phyloP scores from a whole-genome alignment of 306 rosid genomes.

The Carpinus viminea region DNA sequence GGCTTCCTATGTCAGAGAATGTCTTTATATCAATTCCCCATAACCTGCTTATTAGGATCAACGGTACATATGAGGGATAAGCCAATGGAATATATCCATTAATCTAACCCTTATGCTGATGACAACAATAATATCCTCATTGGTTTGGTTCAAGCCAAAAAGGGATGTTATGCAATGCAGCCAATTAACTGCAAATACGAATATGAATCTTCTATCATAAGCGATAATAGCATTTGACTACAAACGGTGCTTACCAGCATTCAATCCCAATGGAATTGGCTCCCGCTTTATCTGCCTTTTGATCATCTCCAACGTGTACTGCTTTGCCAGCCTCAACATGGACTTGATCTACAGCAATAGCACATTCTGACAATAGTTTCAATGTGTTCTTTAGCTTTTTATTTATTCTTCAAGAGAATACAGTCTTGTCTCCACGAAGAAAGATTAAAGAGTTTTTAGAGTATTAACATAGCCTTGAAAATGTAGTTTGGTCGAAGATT shows the following conservation, averaged over 20 bases:
- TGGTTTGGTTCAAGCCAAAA: neutral
- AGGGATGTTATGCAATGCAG: constrained; percentile 2
- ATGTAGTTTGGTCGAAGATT: neutral
- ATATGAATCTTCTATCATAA: neutral
- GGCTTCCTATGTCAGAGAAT: constrained; percentile 56
- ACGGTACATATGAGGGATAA: neutral
- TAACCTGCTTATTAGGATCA: constrained; percentile 57
- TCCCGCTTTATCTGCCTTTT: constrained; percentile 72
- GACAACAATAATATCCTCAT: neutral
- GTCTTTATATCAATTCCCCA: constrained; percentile 87
- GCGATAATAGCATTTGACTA: constrained; percentile 16
- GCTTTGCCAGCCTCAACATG: constrained; percentile 67
- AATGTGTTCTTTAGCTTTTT: neutral
- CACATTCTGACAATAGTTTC: neutral
- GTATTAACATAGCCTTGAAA: neutral
- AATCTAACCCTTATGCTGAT: neutral
- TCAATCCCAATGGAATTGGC: constrained; percentile 78
- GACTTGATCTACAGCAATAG: constrained; percentile 53
- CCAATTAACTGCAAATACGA: neutral
- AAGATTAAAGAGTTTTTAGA: neutral
- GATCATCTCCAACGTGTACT: constrained; percentile 85
- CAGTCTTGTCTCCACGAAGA: neutral
- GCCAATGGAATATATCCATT: neutral
- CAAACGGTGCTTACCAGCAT: constrained; percentile 70
- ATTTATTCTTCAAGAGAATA: neutral